phyloP scores from a whole-genome alignment of 2,329 filamentous ascomycete species.

The Pseudogymnoascus sp. region DNA sequence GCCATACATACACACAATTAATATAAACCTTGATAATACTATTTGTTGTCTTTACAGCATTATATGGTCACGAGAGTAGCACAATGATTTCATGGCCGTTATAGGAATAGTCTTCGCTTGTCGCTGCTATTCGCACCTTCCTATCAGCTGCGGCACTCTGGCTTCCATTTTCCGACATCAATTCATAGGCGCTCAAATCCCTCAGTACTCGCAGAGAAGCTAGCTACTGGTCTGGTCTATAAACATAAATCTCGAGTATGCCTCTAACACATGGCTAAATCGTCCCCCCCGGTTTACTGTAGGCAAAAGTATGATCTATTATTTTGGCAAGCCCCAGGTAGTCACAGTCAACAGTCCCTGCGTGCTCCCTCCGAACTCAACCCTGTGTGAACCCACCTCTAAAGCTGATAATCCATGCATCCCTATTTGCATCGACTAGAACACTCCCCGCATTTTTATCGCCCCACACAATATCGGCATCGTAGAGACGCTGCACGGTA shows the following conservation, averaged over 20 bases:
- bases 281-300: not conserved
- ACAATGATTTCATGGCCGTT: not conserved
- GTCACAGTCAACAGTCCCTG: constrained; percentile 21
- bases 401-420: constrained; percentile 23
- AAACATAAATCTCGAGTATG: not conserved
- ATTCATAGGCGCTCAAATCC: not conserved
- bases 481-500: constrained; percentile 15
- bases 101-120: not conserved
- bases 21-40: not conserved
- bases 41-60: not conserved
- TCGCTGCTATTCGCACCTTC: not conserved
- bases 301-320: constrained; percentile 7
- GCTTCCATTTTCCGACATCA: not conserved
- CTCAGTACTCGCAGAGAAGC: not conserved
- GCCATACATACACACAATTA: not conserved
- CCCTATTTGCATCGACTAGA: constrained; percentile 17
- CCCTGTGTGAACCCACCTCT: constrained; percentile 19
- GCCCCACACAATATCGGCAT: constrained; percentile 19
- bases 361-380: constrained; percentile 18
- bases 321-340: constrained; percentile 16
- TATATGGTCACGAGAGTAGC: not conserved
- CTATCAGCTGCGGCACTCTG: not conserved
- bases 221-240: no score
- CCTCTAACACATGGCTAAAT: not conserved
- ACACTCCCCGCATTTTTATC: constrained; percentile 21